These are phyloP conservation scores for Talaromyces sp. DNA, from an alignment of 2,329 filamentous ascomycete genomes.

Conservation along the genomic window DNA sequence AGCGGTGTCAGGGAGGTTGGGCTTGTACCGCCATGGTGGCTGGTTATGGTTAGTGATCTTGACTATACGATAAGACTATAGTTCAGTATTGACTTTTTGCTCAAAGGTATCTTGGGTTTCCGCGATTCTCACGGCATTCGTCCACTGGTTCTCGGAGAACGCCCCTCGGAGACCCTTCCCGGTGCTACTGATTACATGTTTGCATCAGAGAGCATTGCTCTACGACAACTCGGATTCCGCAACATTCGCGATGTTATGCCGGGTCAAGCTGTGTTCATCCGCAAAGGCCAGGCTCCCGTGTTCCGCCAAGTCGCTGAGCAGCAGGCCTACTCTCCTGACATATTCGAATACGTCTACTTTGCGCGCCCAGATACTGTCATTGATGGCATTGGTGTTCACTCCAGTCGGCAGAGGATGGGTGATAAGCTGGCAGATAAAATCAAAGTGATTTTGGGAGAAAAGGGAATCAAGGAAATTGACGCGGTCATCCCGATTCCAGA, in stretches of 20 bases:
- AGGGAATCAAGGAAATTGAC: conserved; percentile 71
- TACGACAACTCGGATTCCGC: conserved; percentile 73
- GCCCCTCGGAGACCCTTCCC: conserved; percentile 60
- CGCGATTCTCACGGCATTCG: conserved; percentile 77
- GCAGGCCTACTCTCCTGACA: conserved; percentile 72
- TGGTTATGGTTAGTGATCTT: conserved; percentile 36
- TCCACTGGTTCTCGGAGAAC: conserved; percentile 71
- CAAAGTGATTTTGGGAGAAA: conserved; percentile 59
- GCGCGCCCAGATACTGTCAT: conserved; percentile 76
- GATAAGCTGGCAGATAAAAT: conserved; percentile 72
- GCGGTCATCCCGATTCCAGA: conserved; percentile 73
- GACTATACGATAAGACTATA: neutral
- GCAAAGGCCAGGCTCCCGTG: conserved; percentile 68
- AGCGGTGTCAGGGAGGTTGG: conserved; percentile 67
- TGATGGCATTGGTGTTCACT: conserved; percentile 82
- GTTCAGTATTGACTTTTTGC: neutral
- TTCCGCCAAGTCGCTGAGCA: conserved; percentile 69
- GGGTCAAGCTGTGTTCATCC: conserved; percentile 78
- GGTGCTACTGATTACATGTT: conserved; percentile 76
- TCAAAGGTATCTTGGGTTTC: conserved; percentile 63
- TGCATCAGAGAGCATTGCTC: conserved; percentile 80
- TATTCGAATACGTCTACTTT: conserved; percentile 87
- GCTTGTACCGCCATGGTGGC: conserved; percentile 79
- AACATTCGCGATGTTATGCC: conserved; percentile 73
- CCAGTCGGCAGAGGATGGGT: conserved; percentile 82